A percentile compares a stretch with the other conserved stretches of the same genome.
Evolutionary conservation across 805 yeast genomes (phyloP).

Genomic region (Jamesozyma jinghongensis): DNA sequence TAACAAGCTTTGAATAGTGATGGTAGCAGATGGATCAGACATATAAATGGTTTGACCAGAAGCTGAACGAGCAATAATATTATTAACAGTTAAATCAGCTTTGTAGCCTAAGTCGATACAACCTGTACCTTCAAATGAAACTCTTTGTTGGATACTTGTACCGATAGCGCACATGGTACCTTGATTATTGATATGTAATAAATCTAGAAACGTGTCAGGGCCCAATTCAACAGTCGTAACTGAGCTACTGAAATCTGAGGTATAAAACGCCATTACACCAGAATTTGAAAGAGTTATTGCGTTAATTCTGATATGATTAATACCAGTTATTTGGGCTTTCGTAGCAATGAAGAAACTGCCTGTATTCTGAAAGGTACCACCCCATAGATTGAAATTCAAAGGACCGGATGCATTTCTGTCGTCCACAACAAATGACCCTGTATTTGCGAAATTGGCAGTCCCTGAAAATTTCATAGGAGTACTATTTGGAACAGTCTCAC

Average conservation of each 20-base stretch:
- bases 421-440: too few relatives aligned
- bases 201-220: constrained; percentile 2
- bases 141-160: constrained; percentile 1
- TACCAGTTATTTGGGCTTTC: not conserved
- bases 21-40: constrained; percentile 3
- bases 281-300: constrained; percentile 2
- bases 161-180: constrained; percentile 10
- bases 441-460: too few relatives aligned
- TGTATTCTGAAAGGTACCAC: too few relatives aligned
- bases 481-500: too few relatives aligned
- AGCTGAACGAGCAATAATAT: constrained; percentile 1
- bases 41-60: constrained; percentile 8
- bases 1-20: constrained; percentile 1
- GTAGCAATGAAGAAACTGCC: too few relatives aligned
- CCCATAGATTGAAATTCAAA: too few relatives aligned
- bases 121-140: constrained; percentile 8
- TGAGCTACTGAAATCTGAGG: not conserved
- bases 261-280: constrained; percentile 3
- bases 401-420: too few relatives aligned
- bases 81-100: constrained; percentile 1
- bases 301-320: constrained; percentile 1
- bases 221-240: constrained; percentile 3
- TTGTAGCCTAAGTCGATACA: constrained; percentile 9
- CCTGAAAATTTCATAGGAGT: too few relatives aligned
- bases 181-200: constrained; percentile 4